Percentiles rank a stretch among this genome's conserved stretches.
phyloP scores from a whole-genome alignment of 129 eudicot genomes.

The Arctium lappa region DNA sequence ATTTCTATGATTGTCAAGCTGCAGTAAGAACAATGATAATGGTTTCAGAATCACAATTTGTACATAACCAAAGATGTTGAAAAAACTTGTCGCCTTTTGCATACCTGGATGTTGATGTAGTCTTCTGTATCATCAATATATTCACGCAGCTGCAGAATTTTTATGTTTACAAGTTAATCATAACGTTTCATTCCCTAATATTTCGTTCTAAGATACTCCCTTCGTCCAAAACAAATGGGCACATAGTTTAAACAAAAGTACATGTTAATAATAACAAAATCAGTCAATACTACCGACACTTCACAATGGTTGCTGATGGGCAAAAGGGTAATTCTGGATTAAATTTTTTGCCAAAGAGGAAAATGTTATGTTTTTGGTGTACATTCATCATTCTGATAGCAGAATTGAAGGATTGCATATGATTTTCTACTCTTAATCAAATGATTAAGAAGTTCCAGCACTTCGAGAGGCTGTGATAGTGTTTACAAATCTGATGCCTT shows the following conservation, averaged over 20 bases:
- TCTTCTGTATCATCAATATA: constrained; percentile 93
- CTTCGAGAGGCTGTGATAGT: no score
- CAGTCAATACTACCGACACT: background rate
- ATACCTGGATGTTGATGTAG: constrained; percentile 92
- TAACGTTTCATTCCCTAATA: background rate
- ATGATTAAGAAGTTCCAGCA: no score
- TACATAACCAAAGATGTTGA: background rate
- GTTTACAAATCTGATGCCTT: no score
- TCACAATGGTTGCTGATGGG: background rate
- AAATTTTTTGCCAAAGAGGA: background rate
- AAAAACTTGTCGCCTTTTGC: background rate
- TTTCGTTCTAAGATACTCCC: background rate
- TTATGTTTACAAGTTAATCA: background rate
- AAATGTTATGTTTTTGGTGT: no score
- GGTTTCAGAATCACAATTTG: constrained; percentile 9
- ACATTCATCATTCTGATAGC: no score
- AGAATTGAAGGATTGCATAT: no score
- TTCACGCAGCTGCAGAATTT: constrained; percentile 75
- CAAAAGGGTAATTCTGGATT: background rate
- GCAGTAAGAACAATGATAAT: constrained; percentile 21
- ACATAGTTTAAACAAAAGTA: background rate
- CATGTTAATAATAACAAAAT: background rate
- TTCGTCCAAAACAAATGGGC: background rate
- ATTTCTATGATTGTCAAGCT: constrained; percentile 98
- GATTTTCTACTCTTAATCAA: no score